Base-by-base conservation (phyloP, 2,329 filamentous ascomycete species). In the Paraconiothyrium brasiliense region DNA sequence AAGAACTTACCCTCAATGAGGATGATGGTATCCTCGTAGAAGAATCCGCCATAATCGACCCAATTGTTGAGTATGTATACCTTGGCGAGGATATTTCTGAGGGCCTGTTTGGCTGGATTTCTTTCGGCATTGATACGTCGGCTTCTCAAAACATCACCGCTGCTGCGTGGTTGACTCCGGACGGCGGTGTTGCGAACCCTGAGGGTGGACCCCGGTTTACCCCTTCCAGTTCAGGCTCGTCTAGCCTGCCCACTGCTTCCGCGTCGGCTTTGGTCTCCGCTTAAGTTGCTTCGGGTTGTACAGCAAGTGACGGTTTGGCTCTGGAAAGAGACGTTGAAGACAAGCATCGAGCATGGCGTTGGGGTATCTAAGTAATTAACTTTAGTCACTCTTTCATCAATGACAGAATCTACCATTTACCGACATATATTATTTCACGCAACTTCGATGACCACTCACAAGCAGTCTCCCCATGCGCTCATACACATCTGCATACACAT, bases 11-110 rank as follows among this genome's bases (percentile, higher is more conserved):
- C 1, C 76, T 71, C 16, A 89, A 89, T 67, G 76, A 75, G 5
- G 78, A 85, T 0, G 87, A 89, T 71, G 64, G 59, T 27, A 81
- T 88, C 54, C 77, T 86, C 8, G 67, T 81, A 4, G 70, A 79
- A 58, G 82, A 86, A 71, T 80, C 83, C 1, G 80, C 80, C 41
- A 80, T 78, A 11, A 80, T 81, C 22, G 85, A 85, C 61, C 88
- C 87, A 0, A 82, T 89, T 67, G 78, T 87, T 47, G 83, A 89
- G 70, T 89, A 87, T 66, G 81, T 86, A 8, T 76, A 84, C 6
- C 80, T 90, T 0, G 86, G 86, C 5, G 82, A 88, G 47, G 73
- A 77, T 39, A 71, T 77, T 5, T 65, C 71, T 8, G 68, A 73
- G 24, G 76, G 75, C 52, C 54, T 78, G 27, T 77, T 77, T 56